Base-by-base conservation (phyloP, 306 rosid species). In the Citrullus amarus region DNA sequence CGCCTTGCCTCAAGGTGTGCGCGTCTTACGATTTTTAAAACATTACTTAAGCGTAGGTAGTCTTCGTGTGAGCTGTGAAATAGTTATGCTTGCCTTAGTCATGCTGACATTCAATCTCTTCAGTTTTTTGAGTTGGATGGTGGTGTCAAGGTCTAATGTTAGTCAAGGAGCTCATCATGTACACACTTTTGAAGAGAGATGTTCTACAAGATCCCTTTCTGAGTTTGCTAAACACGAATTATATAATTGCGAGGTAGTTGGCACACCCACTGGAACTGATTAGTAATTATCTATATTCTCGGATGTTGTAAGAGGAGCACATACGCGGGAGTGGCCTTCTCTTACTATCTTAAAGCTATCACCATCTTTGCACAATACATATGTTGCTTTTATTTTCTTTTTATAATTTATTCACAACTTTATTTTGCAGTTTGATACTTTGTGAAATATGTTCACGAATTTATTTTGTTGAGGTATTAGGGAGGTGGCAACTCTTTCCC, bases 401-500 rank as follows among this genome's bases (percentile, higher is more conserved):
- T 76, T 25, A 55, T 36, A 44, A 28, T 79, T 18, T 50, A 81
- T 44, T 39, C 80, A 36, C 20, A 79, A 51, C 44, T 76, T 71
- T 14, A 7, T 28, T 48, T 50, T 10, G 43, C 3, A 13, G 57
- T 60, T 58, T 80, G 79, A 56, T 14, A 39, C 48, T 34, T 50
- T 73, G 75, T 58, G 57, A 81, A 81, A 63, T 79, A 72, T 84
- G 56, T 80, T 82, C 70, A 14, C 63, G 68, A 70, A 9, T 50
- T 25, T 80, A 77, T 67, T 78, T 78, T 88, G 78, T 82, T 14
- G 88, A 48, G 81, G 88, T 86, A 82, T 73, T 80, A 92, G 98
- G 90, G 98, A 94, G 85, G 98, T 94, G 30, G 97, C 98, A 28
- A 94, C 98, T 56, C 98, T 94, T 83, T 89, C 98, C 60, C 98